Percentiles rank a stretch among this genome's conserved stretches.
These are phyloP conservation scores for Teunomyces gatunensis DNA, from an alignment of 805 yeast species.

Conservation along the genomic window DNA sequence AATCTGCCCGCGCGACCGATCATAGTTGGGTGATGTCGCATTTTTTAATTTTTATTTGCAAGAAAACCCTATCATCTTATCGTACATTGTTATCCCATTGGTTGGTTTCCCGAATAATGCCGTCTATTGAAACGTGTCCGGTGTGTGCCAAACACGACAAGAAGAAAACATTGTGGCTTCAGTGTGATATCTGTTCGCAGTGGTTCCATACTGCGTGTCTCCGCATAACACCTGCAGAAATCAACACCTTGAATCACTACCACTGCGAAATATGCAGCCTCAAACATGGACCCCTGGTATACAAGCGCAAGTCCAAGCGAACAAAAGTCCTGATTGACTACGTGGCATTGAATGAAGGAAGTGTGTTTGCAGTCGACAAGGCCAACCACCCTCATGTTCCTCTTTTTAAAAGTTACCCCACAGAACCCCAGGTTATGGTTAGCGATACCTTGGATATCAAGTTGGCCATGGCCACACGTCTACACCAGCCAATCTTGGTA, in stretches of 20 bases:
- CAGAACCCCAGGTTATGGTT: constrained; percentile 19
- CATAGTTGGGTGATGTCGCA: constrained; percentile 1
- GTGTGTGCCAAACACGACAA: constrained; percentile 16
- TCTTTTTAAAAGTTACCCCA: constrained; percentile 26
- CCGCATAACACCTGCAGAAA: constrained; percentile 30
- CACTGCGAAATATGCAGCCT: constrained; percentile 54
- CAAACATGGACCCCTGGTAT: constrained; percentile 48
- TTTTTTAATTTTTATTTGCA: background rate
- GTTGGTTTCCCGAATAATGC: constrained; percentile 6
- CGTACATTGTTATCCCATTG: too few species aligned
- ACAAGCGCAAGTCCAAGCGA: constrained; percentile 55
- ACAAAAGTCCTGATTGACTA: constrained; percentile 63
- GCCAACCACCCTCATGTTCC: constrained; percentile 54
- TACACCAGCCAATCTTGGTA: constrained; percentile 47
- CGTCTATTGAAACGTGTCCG: constrained; percentile 20
- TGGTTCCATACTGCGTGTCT: constrained; percentile 60
- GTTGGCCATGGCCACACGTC: constrained; percentile 30
- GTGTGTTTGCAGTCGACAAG: constrained; percentile 45
- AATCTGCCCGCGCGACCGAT: background rate
- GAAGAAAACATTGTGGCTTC: constrained; percentile 44
- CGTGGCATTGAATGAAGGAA: constrained; percentile 76
- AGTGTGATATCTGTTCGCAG: constrained; percentile 51
- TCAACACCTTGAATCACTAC: constrained; percentile 42
- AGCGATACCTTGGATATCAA: constrained; percentile 36
- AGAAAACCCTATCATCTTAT: background rate